Evolutionary conservation across 129 eudicot genomes (phyloP).

Genomic region (Ambrosia artemisiifolia): DNA sequence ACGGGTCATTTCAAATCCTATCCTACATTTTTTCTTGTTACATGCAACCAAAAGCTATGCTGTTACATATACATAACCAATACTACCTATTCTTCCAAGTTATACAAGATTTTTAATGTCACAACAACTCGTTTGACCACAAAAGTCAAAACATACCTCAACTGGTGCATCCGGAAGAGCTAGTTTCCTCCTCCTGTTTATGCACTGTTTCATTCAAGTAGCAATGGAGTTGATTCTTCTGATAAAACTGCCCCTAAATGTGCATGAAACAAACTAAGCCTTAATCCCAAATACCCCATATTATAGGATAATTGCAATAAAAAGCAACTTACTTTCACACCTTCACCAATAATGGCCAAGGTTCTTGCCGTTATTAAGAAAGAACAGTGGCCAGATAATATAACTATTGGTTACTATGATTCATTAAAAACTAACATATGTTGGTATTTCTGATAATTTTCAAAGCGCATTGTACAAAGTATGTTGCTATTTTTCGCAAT

Average conservation of each 20-base stretch:
- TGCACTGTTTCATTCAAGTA: conserved; percentile 29
- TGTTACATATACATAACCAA: neutral
- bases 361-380: no score
- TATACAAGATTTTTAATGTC: neutral
- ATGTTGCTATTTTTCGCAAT: neutral
- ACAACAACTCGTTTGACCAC: conserved; percentile 21
- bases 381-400: no score
- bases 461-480: neutral
- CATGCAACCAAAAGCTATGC: neutral
- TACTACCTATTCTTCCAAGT: neutral
- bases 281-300: conserved; percentile 20
- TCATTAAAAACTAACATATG: no score
- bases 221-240: conserved; percentile 31
- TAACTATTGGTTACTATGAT: no score
- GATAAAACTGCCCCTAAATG: conserved; percentile 32
- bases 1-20: conserved; percentile 7
- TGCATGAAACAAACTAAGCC: conserved; percentile 31
- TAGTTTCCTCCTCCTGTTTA: conserved; percentile 26
- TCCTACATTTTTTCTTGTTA: neutral
- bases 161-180: conserved; percentile 15
- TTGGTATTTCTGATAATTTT: neutral
- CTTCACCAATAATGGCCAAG: neutral
- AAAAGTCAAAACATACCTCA: conserved; percentile 35
- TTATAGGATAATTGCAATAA: neutral
- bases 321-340: neutral